Base-by-base conservation (phyloP, 768 basidiomycete genomes). In the Brasilioporus rufonigricans region DNA sequence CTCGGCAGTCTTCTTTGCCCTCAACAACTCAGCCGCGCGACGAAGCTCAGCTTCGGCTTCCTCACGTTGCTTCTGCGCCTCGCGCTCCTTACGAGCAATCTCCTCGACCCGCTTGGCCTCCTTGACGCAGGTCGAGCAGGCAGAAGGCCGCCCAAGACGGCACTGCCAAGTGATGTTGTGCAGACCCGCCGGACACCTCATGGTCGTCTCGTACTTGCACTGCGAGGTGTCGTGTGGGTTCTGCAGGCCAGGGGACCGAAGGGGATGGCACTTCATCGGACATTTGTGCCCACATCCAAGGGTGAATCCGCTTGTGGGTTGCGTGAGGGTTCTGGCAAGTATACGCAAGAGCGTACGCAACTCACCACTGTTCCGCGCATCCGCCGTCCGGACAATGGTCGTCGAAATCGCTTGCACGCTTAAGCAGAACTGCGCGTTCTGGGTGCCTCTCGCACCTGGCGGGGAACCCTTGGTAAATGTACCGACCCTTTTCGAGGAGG, bases 321-420 rank as follows among this genome's bases (percentile, higher is more conserved):
- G 12, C 23, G 16, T 32, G 26, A 54, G 39, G 9, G 6, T 24
- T 3, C 1, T n/a, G 4, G 18, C n/a, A n/a, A n/a, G 2, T 29
- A 21, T 29, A 18, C 0, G 13, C 6, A 1, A 21, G 9, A 19
- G 4, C 2, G 7, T 21, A 16, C 5, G 0, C 1, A 6, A 65
- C 76, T 44, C 68, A 87, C 87, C 86, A 89, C 35, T 76, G 74
- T 50, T 76, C 72, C 8, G 57, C 67, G 53, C 86, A 88, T 2
- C 87, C 86, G 7, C 87, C 87, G 38, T 84, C 83, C 0, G 84
- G 86, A 61, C 76, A 79, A 27, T 74, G 59, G 4, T 52, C 51
- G 8, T 84, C 80, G 46, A 88, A 88, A 8, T 86, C 78, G 2
- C 55, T 67, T 0, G 80, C 71, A 2, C 56, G 27, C 23, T 62